A percentile compares a stretch with the other conserved stretches of the same genome.
These are phyloP conservation scores for Strigomonas galati DNA, from an alignment of 208 protist genomes.

Conservation along the genomic window DNA sequence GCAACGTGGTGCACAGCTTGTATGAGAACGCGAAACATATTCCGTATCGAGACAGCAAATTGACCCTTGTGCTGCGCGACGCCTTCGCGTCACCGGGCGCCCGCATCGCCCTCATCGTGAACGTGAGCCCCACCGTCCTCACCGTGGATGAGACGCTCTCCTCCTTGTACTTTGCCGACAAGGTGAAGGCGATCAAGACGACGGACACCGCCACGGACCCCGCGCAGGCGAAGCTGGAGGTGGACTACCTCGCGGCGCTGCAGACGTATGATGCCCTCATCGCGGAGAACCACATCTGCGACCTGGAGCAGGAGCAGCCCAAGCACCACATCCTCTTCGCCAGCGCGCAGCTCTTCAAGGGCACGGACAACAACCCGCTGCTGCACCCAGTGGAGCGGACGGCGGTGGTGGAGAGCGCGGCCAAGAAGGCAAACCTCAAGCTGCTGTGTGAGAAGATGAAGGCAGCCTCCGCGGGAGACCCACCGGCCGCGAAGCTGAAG, in stretches of 20 bases:
- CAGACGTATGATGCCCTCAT: conserved; percentile 38
- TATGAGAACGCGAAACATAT: conserved; percentile 53
- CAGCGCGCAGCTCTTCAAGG: conserved; percentile 1
- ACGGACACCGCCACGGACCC: conserved; percentile 4
- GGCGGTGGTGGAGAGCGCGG: not conserved
- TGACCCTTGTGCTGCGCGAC: conserved; percentile 82
- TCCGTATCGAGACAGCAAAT: conserved; percentile 80
- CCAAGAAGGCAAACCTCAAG: conserved; percentile 18
- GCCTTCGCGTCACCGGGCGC: conserved; percentile 59
- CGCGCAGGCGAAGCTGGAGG: conserved; percentile 17
- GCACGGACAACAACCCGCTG: not conserved
- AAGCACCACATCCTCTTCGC: conserved; percentile 7
- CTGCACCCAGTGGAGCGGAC: not conserved
- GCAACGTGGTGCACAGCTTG: conserved; percentile 82
- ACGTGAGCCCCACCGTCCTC: conserved; percentile 58
- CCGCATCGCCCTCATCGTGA: conserved; percentile 73
- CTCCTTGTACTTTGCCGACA: conserved; percentile 82
- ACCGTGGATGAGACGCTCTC: conserved; percentile 76
- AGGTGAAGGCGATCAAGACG: conserved; percentile 61
- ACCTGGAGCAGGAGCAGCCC: conserved; percentile 21
- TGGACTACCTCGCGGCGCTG: conserved; percentile 33
- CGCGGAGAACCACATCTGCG: conserved; percentile 49
- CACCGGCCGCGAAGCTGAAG: conserved; percentile 9
- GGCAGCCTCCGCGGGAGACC: not conserved
- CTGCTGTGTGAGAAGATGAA: conserved; percentile 32